Percentiles rank a stretch among this genome's conserved stretches.
phyloP scores from a whole-genome alignment of 1,284 basidiomycete genomes.

The Flammula alnicola region DNA sequence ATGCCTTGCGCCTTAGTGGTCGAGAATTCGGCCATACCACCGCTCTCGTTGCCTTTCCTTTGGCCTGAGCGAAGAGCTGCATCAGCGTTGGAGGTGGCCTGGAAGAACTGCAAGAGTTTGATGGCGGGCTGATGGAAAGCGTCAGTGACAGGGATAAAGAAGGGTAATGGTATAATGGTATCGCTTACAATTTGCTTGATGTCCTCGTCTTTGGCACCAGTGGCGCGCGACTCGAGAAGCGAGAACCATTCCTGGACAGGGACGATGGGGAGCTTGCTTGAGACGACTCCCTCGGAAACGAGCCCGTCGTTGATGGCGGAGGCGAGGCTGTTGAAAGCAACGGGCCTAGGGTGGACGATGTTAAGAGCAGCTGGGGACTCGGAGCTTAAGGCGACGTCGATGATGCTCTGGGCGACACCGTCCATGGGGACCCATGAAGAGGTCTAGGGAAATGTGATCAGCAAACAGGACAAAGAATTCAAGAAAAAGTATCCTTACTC shows the following conservation, averaged over 20 bases:
- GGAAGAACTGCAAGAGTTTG: conserved; percentile 40
- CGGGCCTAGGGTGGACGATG: conserved; percentile 26
- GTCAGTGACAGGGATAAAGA: not conserved
- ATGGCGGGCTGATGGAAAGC: conserved; percentile 40
- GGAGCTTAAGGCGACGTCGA: conserved; percentile 22
- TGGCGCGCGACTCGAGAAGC: conserved; percentile 27
- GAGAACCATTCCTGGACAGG: conserved; percentile 37
- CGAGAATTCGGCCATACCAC: conserved; percentile 27
- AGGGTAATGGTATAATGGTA: not conserved
- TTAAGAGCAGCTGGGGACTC: conserved; percentile 22
- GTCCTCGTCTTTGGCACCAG: conserved; percentile 19
- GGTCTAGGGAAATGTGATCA: not conserved
- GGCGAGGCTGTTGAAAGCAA: conserved; percentile 34
- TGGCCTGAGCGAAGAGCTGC: conserved; percentile 7
- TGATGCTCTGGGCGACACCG: conserved; percentile 22
- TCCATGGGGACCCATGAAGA: conserved; percentile 30
- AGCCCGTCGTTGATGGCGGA: conserved; percentile 26
- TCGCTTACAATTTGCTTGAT: conserved; percentile 29
- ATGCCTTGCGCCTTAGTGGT: conserved; percentile 27
- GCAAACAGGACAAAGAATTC: not conserved
- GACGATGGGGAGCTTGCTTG: conserved; percentile 27
- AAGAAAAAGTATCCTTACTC: conserved; percentile 27
- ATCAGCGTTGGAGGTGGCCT: conserved; percentile 18
- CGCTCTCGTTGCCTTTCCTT: conserved; percentile 20
- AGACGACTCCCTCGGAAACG: conserved; percentile 15